Percentiles rank a stretch among this genome's conserved stretches.
These are phyloP conservation scores for Teratosphaeria pseudoeucalypti DNA, from an alignment of 2,329 filamentous ascomycete species.

Conservation along the genomic window DNA sequence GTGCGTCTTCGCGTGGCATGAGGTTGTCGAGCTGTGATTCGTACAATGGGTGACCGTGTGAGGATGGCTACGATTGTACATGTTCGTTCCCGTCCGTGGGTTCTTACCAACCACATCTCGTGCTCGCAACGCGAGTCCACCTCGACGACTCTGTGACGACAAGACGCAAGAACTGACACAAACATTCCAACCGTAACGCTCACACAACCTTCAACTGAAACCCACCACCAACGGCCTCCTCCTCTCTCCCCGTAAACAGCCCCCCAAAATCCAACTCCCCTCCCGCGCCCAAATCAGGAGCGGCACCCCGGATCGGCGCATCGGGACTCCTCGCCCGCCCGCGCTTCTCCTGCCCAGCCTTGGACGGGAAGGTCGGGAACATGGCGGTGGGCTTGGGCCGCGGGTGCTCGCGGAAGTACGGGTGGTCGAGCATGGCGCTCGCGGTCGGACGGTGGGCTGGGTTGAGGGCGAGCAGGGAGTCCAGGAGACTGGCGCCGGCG, in stretches of 20 bases:
- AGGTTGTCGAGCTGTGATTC: too few species aligned
- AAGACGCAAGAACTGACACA: too few species aligned
- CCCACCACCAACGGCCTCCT: constrained; percentile 38
- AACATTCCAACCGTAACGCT: neutral
- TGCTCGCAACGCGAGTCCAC: too few species aligned
- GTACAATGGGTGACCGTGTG: too few species aligned
- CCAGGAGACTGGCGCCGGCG: constrained; percentile 61
- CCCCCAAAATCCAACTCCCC: constrained; percentile 39
- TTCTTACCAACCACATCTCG: too few species aligned
- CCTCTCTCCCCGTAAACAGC: constrained; percentile 39
- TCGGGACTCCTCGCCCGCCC: constrained; percentile 60
- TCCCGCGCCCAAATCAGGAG: constrained; percentile 12
- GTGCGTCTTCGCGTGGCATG: too few species aligned
- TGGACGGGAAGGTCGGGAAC: constrained; percentile 95
- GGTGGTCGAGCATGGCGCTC: constrained; percentile 61
- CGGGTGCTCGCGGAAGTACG: constrained; percentile 82
- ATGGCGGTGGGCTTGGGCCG: constrained; percentile 81
- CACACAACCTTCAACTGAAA: constrained; percentile 30
- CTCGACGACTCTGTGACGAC: too few species aligned
- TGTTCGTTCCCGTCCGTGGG: too few species aligned
- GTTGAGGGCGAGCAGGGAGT: constrained; percentile 61
- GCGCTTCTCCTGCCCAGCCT: constrained; percentile 80
- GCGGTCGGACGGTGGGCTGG: constrained; percentile 62
- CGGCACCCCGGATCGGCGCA: constrained; percentile 64
- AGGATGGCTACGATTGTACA: too few species aligned